phyloP scores from a whole-genome alignment of 2,329 filamentous ascomycete genomes.

The Elsinoe fawcettii region DNA sequence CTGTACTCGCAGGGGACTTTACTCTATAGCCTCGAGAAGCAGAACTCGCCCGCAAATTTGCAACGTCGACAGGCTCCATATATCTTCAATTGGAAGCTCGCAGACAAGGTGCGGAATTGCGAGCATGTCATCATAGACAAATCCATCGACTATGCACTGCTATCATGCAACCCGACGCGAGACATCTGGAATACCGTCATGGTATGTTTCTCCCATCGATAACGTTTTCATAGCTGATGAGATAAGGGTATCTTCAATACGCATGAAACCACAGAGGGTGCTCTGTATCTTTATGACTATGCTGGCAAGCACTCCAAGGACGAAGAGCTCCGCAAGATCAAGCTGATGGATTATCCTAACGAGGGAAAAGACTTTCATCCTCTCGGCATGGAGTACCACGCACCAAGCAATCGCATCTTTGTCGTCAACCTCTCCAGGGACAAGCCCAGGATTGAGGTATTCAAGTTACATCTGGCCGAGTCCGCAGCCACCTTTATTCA shows the following conservation, averaged over 20 bases:
- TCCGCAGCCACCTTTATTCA: slow-evolving; percentile 25
- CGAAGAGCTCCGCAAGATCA: slow-evolving; percentile 25
- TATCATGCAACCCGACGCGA: slow-evolving; percentile 38
- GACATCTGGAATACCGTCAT: slow-evolving; percentile 42
- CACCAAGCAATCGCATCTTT: slow-evolving; percentile 30
- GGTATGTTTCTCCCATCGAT: slow-evolving; percentile 24
- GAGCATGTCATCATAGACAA: slow-evolving; percentile 37
- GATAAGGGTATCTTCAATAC: slow-evolving; percentile 18
- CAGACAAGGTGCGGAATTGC: slow-evolving; percentile 35
- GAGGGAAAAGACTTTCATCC: slow-evolving; percentile 34
- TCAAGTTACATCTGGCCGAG: slow-evolving; percentile 26
- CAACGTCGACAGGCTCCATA: slow-evolving; percentile 9
- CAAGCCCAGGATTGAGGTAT: slow-evolving; percentile 31
- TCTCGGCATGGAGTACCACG: slow-evolving; percentile 34
- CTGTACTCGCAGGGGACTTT: slow-evolving; percentile 7
- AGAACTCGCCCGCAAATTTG: slow-evolving; percentile 1
- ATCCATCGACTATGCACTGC: slow-evolving; percentile 31
- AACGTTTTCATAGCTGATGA: slow-evolving; percentile 23
- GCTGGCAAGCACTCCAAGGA: slow-evolving; percentile 20
- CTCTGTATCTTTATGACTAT: slow-evolving; percentile 36
- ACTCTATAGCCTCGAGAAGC: neutral
- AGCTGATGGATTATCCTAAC: slow-evolving; percentile 23
- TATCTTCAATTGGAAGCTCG: slow-evolving; percentile 27
- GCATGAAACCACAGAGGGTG: slow-evolving; percentile 22
- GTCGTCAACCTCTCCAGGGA: slow-evolving; percentile 34